phyloP scores from a whole-genome alignment of 1,284 basidiomycete genomes.

The Tetrapyrgos nigripes region DNA sequence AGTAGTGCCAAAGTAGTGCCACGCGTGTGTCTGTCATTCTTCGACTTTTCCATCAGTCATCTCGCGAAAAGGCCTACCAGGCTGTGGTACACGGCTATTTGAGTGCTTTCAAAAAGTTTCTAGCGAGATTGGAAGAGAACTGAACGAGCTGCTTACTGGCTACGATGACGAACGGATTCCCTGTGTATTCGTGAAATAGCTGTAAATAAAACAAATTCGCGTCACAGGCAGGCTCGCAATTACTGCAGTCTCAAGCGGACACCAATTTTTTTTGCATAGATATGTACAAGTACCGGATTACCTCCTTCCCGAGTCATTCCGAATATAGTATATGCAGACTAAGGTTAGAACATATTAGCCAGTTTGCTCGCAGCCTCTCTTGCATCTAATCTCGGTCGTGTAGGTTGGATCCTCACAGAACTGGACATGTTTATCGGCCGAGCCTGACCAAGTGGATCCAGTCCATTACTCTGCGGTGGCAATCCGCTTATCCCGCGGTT shows the following conservation, averaged over 20 bases:
- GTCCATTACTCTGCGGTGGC: slow-evolving; percentile 34
- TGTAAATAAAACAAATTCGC: background rate
- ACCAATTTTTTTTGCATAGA: background rate
- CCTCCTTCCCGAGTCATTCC: too few relatives aligned
- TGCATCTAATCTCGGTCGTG: slow-evolving; percentile 74
- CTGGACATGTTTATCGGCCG: slow-evolving; percentile 65
- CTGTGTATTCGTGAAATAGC: too few relatives aligned
- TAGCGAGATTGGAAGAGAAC: background rate
- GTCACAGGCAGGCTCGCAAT: background rate
- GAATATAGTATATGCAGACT: background rate
- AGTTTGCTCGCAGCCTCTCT: slow-evolving; percentile 87
- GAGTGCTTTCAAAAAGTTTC: too few relatives aligned
- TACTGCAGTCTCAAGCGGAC: too few relatives aligned
- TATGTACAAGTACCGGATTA: background rate
- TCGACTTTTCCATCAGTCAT: too few relatives aligned
- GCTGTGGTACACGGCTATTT: too few relatives aligned
- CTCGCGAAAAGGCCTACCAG: too few relatives aligned
- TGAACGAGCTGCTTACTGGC: too few relatives aligned
- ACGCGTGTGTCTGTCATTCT: too few relatives aligned
- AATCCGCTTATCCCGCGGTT: slow-evolving; percentile 27
- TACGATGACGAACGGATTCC: too few relatives aligned
- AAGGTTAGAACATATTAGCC: slow-evolving; percentile 78
- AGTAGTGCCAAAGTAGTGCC: too few relatives aligned
- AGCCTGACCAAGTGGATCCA: slow-evolving; percentile 71
- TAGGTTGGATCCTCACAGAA: slow-evolving; percentile 71